These are phyloP conservation scores for Diaporthe nobilis DNA, from an alignment of 2,329 filamentous ascomycete species.

Conservation along the genomic window DNA sequence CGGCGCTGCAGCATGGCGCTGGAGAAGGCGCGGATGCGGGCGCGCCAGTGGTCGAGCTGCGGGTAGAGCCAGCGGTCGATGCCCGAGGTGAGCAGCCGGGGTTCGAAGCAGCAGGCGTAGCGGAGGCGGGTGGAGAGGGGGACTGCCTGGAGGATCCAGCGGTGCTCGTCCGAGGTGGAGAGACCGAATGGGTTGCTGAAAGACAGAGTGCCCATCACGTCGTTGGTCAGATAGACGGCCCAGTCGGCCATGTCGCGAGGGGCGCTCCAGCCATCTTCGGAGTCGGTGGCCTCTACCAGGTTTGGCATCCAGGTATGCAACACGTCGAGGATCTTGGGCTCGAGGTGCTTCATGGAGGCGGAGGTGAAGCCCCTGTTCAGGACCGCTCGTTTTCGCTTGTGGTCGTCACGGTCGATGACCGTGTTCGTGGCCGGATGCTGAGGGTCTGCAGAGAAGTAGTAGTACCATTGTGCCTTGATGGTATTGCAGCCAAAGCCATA, in stretches of 20 bases:
- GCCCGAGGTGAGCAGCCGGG: slow-evolving; percentile 4
- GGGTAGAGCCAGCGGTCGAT: slow-evolving; percentile 19
- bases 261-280: slow-evolving; percentile 15
- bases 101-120: slow-evolving; percentile 4
- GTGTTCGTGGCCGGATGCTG: slow-evolving; percentile 18
- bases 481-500: slow-evolving; percentile 25
- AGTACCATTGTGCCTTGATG: slow-evolving; percentile 24
- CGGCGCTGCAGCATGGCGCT: slow-evolving; percentile 2
- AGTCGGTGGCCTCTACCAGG: not conserved
- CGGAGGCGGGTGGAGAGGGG: not conserved
- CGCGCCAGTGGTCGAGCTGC: slow-evolving; percentile 12
- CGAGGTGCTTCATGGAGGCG: slow-evolving; percentile 13
- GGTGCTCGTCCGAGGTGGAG: slow-evolving; percentile 21
- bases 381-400: slow-evolving; percentile 21
- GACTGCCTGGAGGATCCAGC: slow-evolving; percentile 11
- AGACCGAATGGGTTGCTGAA: slow-evolving; percentile 13
- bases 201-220: not conserved
- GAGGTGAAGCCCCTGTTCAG: slow-evolving; percentile 22
- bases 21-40: slow-evolving; percentile 8
- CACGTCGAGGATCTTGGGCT: slow-evolving; percentile 15
- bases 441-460: slow-evolving; percentile 16
- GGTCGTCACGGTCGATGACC: slow-evolving; percentile 19
- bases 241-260: slow-evolving; percentile 12
- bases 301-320: slow-evolving; percentile 12
- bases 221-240: slow-evolving; percentile 13